phyloP scores from a whole-genome alignment of 768 basidiomycete genomes.

The Albatrellus ellisii region DNA sequence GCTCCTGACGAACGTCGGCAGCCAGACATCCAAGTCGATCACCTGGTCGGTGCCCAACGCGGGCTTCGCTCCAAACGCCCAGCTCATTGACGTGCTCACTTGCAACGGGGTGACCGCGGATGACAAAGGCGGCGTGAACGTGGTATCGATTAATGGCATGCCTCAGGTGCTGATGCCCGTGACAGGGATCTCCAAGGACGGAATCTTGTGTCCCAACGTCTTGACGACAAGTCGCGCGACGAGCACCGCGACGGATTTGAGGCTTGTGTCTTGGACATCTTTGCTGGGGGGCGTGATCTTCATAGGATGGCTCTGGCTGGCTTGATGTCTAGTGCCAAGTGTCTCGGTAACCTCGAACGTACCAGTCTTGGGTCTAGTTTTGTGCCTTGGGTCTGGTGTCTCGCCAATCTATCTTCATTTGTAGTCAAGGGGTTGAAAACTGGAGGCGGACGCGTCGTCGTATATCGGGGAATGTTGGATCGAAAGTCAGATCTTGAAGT shows the following conservation, averaged over 20 bases:
- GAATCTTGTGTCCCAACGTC: slow-evolving; percentile 13
- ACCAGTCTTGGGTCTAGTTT: too few species aligned
- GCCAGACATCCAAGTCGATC: slow-evolving; percentile 16
- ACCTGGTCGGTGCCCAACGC: slow-evolving; percentile 29
- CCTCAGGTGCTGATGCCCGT: slow-evolving; percentile 30
- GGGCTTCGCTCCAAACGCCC: slow-evolving; percentile 27
- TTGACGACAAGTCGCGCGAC: slow-evolving; percentile 11
- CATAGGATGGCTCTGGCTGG: neutral
- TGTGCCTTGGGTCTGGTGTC: too few species aligned
- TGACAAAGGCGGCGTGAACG: slow-evolving; percentile 27
- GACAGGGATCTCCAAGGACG: slow-evolving; percentile 16
- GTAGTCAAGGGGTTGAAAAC: too few species aligned
- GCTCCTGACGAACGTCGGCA: slow-evolving; percentile 42
- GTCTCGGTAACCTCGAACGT: too few species aligned
- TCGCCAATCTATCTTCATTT: too few species aligned
- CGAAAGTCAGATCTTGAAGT: too few species aligned
- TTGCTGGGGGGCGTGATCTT: slow-evolving; percentile 7
- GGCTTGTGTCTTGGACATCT: slow-evolving; percentile 6
- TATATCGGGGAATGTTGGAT: too few species aligned
- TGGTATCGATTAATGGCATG: slow-evolving; percentile 28
- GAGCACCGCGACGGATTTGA: slow-evolving; percentile 2
- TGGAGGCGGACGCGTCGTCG: too few species aligned
- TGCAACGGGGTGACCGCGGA: slow-evolving; percentile 28
- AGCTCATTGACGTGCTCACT: slow-evolving; percentile 39
- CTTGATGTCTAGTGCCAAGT: too few species aligned